Percentiles rank a stretch among this genome's conserved stretches.
Conservation (phyloP, 78 protist genomes). For the Polysphondylium violaceum region DNA sequence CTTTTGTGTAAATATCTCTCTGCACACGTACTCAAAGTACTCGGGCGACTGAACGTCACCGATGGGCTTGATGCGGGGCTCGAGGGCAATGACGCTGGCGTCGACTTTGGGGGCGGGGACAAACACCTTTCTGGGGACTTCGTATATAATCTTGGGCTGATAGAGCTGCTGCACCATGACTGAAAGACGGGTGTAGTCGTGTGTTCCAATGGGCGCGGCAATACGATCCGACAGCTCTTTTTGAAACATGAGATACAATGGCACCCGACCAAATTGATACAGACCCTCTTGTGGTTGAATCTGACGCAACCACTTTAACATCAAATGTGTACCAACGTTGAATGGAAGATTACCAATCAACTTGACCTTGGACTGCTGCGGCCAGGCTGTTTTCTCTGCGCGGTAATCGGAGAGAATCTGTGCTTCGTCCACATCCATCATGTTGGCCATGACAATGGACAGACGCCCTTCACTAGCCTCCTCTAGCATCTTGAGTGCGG, state of each 20-base stretch:
- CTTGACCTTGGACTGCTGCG: constrained; percentile 1
- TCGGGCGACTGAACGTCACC: constrained; percentile 42
- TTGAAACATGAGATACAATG: constrained; percentile 84
- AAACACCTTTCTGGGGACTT: constrained; percentile 60
- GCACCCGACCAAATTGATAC: constrained; percentile 54
- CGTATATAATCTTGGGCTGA: neutral
- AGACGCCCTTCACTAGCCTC: constrained; percentile 67
- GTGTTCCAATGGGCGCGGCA: constrained; percentile 11
- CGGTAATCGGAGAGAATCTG: neutral
- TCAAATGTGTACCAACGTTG: constrained; percentile 84
- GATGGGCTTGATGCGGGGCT: constrained; percentile 32
- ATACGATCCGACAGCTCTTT: constrained; percentile 83
- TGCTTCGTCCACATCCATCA: constrained; percentile 61
- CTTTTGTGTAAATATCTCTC: constrained; percentile 43
- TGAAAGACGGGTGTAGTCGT: constrained; percentile 37
- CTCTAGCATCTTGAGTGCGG: constrained; percentile 73
- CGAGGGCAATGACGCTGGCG: constrained; percentile 43
- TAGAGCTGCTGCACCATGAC: constrained; percentile 43
- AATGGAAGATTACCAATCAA: constrained; percentile 88
- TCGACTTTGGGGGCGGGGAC: constrained; percentile 88
- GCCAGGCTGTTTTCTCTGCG: neutral
- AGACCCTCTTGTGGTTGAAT: constrained; percentile 45
- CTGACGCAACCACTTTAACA: constrained; percentile 74
- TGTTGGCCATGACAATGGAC: constrained; percentile 68
- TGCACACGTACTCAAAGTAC: constrained; percentile 63